Evolutionary conservation across 345 rosid species (phyloP).

Genomic region (Noccaea caerulescens): DNA sequence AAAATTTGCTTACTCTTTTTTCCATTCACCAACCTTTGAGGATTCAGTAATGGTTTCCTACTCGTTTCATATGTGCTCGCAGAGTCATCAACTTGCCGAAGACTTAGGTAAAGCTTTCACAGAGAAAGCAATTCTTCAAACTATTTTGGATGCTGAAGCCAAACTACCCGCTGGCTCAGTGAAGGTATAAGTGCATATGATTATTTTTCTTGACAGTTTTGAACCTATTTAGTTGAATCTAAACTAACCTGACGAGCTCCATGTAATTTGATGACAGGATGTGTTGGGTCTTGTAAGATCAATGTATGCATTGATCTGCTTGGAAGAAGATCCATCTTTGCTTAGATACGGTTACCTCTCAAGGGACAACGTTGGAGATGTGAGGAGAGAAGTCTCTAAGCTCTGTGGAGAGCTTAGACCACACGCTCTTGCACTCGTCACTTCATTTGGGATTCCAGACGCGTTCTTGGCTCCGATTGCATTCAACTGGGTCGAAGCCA

Average conservation of each 20-base stretch:
- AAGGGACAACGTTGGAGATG: conserved; percentile 55
- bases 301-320: conserved; percentile 62
- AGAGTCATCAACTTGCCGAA: conserved; percentile 86
- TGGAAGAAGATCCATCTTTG: conserved; percentile 83
- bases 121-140: conserved; percentile 70
- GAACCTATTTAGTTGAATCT: no score
- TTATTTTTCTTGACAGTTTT: no score
- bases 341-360: conserved; percentile 75
- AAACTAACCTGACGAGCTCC: neutral
- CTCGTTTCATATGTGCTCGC: conserved; percentile 23
- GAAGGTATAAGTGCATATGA: conserved; percentile 55
- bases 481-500: conserved; percentile 83
- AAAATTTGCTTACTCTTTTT: neutral
- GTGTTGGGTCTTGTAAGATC: conserved; percentile 65
- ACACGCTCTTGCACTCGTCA: conserved; percentile 75
- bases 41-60: neutral
- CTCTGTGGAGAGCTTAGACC: conserved; percentile 82
- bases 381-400: conserved; percentile 68
- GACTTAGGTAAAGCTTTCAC: conserved; percentile 91
- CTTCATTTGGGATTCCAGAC: conserved; percentile 80
- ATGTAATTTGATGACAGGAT: conserved; percentile 48
- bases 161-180: conserved; percentile 54
- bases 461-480: conserved; percentile 84
- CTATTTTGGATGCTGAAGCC: conserved; percentile 62
- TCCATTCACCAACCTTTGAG: neutral